These are phyloP conservation scores for Ganoderma leucocontextum DNA, from an alignment of 1,284 basidiomycete genomes.

Conservation along the genomic window DNA sequence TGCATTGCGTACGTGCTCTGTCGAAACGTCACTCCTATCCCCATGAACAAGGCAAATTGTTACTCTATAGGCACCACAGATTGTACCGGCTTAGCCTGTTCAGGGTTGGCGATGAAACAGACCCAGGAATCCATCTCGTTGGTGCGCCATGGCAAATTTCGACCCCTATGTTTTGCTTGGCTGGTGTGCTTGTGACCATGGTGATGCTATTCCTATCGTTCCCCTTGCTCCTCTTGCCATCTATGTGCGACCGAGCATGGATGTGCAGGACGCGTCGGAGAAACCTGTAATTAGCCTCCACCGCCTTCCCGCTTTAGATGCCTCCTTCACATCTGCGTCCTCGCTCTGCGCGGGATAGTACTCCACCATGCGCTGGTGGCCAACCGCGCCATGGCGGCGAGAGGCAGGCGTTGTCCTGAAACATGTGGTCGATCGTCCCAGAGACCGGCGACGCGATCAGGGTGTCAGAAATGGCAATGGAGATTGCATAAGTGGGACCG, in stretches of 20 bases:
- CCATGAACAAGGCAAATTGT: neutral
- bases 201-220: neutral
- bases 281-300: constrained; percentile 6
- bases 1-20: neutral
- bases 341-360: neutral
- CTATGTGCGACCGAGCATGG: neutral
- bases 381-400: neutral
- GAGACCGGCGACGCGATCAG: neutral
- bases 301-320: neutral
- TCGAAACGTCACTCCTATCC: neutral
- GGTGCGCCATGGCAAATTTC: neutral
- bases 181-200: neutral
- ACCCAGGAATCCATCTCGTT: neutral
- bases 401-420: neutral
- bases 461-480: neutral
- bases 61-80: neutral
- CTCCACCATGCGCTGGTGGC: neutral
- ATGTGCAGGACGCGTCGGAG: neutral
- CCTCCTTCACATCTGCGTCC: neutral
- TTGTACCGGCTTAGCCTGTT: no score
- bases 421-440: neutral
- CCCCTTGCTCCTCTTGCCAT: neutral
- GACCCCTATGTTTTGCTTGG: neutral
- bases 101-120: neutral
- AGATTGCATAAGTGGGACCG: neutral